phyloP scores from a whole-genome alignment of 371 early-diverging fungal species.

The Mucor plumbeus region DNA sequence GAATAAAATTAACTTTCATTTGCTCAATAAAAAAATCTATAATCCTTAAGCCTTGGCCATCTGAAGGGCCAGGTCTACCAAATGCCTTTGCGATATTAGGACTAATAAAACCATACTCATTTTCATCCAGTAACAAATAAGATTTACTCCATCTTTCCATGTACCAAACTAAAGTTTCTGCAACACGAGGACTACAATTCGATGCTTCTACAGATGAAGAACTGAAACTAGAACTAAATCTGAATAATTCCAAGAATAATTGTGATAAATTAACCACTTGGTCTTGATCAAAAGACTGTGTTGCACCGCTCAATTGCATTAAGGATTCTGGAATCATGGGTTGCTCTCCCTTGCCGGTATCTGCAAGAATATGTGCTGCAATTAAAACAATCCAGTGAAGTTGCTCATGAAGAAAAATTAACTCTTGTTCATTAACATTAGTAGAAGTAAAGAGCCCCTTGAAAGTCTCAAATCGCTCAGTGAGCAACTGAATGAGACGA shows the following conservation, averaged over 20 bases:
- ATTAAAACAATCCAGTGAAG: constrained; percentile 80
- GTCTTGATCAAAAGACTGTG: constrained; percentile 57
- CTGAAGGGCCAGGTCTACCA: constrained; percentile 58
- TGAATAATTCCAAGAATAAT: constrained; percentile 54
- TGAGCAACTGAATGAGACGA: constrained; percentile 54
- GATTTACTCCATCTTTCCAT: constrained; percentile 78
- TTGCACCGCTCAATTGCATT: constrained; percentile 60
- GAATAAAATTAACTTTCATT: constrained; percentile 63
- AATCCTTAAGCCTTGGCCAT: constrained; percentile 65
- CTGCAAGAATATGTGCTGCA: constrained; percentile 69
- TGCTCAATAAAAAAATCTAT: constrained; percentile 68
- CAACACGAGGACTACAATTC: constrained; percentile 75
- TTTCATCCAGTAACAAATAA: constrained; percentile 68
- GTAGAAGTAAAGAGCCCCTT: constrained; percentile 39
- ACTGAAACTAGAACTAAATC: constrained; percentile 46
- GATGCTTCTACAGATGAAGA: constrained; percentile 56
- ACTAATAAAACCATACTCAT: constrained; percentile 65
- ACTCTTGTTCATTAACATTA: constrained; percentile 26
- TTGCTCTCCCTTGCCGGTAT: constrained; percentile 73
- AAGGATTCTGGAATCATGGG: constrained; percentile 72
- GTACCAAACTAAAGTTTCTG: constrained; percentile 78
- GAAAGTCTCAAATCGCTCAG: constrained; percentile 55
- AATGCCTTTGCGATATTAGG: constrained; percentile 61
- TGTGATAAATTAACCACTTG: constrained; percentile 60
- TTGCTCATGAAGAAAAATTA: constrained; percentile 64